Base-by-base conservation (phyloP, 2,329 filamentous ascomycete species). In the Aspergillus thermomutatus region DNA sequence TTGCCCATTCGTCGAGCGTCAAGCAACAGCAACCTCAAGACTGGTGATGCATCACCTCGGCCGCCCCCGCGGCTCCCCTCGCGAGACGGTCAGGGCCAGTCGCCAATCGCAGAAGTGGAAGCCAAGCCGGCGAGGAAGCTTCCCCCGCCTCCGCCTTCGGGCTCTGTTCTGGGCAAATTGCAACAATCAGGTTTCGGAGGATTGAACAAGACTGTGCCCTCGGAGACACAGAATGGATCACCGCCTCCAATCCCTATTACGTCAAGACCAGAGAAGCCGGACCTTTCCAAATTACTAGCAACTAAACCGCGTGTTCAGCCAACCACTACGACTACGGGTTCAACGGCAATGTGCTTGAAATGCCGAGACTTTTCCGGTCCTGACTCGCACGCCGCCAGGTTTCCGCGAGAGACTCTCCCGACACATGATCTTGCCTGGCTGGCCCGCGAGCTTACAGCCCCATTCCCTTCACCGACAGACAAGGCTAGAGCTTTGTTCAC, bases 401-500 rank as follows among this genome's bases (percentile, higher is more conserved):
- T 91, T 68, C 91, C 92, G 4, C 81, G 87, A 28, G 76, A 88
- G 47, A 83, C 85, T 1, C 82, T 97, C 19, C 91, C 91, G 47
- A 86, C 88, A 0, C 75, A 77, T 3, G 81, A 85, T 63, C 79
- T 94, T 3, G 84, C 82, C 21, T 90, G 90, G 77, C 81, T 99
- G 25, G 92, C 92, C 0, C 82, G 84, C 52, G 84, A 89, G 52
- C 83, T 97, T 21, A 96, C 91, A 56, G 80, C 82, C 3, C 88
- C 89, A 0, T 97, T 97, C 69, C 76, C 85, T 0, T 96, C 91
- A 0, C 77, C 80, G 1, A 96, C 93, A 0, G 93, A 97, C 73
- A 97, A 97, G 77, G 93, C 94, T 2, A 84, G 94, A 27, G 91
- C 87, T 2, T 90, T 99, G 58, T 97, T 97, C 71, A 91, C 90